Conservation (phyloP, 495 filamentous ascomycete species). For the Penicillium diatomitis region DNA sequence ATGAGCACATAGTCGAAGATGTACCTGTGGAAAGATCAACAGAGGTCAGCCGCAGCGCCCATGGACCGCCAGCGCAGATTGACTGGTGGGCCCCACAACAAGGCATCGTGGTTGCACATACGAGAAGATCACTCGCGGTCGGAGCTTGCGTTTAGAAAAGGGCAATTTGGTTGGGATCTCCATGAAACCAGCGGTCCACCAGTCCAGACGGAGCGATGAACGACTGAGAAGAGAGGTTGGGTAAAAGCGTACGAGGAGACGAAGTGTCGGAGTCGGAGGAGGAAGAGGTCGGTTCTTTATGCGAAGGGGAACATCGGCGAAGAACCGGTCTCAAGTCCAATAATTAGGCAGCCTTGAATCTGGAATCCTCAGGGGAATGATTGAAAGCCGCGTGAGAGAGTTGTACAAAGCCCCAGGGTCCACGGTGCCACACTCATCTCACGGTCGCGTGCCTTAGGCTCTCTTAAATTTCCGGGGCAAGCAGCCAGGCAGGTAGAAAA, state of each 20-base stretch:
- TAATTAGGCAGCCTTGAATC: too few species aligned
- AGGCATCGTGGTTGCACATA: slow-evolving; percentile 18
- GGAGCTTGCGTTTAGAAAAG: slow-evolving; percentile 44
- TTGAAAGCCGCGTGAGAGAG: too few species aligned
- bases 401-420: too few species aligned
- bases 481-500: too few species aligned
- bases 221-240: not conserved
- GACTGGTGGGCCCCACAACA: not conserved
- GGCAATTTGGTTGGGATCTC: slow-evolving; percentile 37
- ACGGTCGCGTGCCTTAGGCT: too few species aligned
- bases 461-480: too few species aligned
- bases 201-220: not conserved
- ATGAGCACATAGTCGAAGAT: slow-evolving; percentile 62
- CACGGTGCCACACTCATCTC: too few species aligned
- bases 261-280: not conserved
- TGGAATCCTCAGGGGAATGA: too few species aligned
- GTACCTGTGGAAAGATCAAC: slow-evolving; percentile 35
- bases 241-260: not conserved
- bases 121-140: slow-evolving; percentile 45
- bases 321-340: too few species aligned
- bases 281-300: too few species aligned
- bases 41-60: slow-evolving; percentile 1
- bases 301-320: too few species aligned
- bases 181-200: slow-evolving; percentile 10
- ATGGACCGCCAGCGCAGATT: too few species aligned